phyloP scores from a whole-genome alignment of 1,284 basidiomycete species.

The Ganoderma lucidum region DNA sequence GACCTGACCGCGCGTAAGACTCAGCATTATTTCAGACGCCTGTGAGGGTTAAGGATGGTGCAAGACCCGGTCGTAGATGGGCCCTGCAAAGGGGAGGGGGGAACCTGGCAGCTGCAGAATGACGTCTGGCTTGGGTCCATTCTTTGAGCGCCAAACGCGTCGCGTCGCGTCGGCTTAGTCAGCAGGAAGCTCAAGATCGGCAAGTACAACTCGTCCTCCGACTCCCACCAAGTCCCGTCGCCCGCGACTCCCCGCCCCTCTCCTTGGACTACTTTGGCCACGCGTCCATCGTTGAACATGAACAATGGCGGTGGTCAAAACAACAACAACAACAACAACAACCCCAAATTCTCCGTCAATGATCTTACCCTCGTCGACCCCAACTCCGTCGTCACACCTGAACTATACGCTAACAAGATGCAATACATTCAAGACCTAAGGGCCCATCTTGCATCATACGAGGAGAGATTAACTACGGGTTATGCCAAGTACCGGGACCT shows the following conservation, averaged over 20 bases:
- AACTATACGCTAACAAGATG: constrained; percentile 39
- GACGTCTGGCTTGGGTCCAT: background rate
- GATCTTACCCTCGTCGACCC: constrained; percentile 22
- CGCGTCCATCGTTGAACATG: constrained; percentile 22
- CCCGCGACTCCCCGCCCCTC: background rate
- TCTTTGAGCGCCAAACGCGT: constrained; percentile 10
- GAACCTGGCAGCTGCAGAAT: background rate
- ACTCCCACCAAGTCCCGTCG: background rate
- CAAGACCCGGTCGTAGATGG: background rate
- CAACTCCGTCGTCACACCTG: constrained; percentile 29
- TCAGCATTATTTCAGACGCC: constrained; percentile 10
- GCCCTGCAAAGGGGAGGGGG: background rate
- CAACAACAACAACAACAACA: background rate
- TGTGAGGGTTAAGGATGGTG: background rate
- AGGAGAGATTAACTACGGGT: constrained; percentile 46
- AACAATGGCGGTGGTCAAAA: constrained; percentile 28
- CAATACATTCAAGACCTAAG: constrained; percentile 45
- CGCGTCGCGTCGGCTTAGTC: constrained; percentile 32
- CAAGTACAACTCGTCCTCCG: background rate
- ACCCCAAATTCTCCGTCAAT: constrained; percentile 3
- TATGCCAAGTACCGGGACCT: constrained; percentile 40
- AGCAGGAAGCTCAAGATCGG: constrained; percentile 21
- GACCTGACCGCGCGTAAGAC: constrained; percentile 12
- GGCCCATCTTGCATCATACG: constrained; percentile 39
- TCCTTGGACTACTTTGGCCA: background rate